A percentile compares a stretch with the other conserved stretches of the same genome.
Evolutionary conservation across 306 rosid species (phyloP).

Genomic region (Myrica gale): DNA sequence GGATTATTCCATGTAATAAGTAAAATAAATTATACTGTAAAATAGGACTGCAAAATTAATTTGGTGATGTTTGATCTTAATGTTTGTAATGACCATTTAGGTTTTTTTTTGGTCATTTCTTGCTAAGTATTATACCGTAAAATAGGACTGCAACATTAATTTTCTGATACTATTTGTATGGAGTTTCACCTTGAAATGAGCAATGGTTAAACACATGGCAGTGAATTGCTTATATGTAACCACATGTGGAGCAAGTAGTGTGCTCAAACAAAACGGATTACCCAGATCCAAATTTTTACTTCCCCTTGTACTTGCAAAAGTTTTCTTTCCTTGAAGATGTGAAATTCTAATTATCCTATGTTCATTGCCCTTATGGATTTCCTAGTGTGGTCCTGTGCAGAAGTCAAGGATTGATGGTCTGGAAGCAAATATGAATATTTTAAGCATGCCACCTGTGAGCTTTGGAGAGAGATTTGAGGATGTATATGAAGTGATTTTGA

Average conservation of each 20-base stretch:
- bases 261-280: background rate
- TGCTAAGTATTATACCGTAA: background rate
- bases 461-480: constrained; percentile 90
- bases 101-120: background rate
- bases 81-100: background rate
- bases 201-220: background rate
- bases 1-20: background rate
- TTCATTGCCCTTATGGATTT: constrained; percentile 32
- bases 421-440: constrained; percentile 42
- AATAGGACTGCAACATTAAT: background rate
- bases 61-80: background rate
- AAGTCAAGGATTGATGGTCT: constrained; percentile 37
- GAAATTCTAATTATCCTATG: constrained; percentile 5
- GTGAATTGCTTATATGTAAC: background rate
- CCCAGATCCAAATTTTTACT: background rate
- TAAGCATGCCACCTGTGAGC: constrained; percentile 75
- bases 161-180: background rate
- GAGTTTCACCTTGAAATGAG: background rate
- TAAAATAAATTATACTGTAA: no score
- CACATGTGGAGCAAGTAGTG: background rate
- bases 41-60: background rate
- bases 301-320: background rate
- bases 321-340: constrained; percentile 16
- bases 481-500: constrained; percentile 68
- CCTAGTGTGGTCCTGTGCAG: constrained; percentile 38